Evolutionary conservation across 2,329 filamentous ascomycete species (phyloP).

Genomic region (Cryphonectria japonica): DNA sequence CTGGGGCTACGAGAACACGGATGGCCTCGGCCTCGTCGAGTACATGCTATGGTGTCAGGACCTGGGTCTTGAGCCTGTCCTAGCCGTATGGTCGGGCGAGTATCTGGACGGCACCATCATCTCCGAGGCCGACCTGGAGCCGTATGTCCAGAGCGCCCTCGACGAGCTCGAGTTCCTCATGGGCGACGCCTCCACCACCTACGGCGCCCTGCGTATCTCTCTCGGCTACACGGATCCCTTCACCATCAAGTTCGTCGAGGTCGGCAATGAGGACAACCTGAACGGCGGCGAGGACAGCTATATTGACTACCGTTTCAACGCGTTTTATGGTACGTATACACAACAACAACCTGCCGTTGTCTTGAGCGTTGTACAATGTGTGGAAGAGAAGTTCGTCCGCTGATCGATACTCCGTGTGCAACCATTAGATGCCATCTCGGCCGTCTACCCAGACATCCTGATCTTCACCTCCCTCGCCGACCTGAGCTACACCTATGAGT

Average conservation of each 20-base stretch:
- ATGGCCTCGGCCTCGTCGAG: slow-evolving; percentile 56
- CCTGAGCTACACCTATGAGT: slow-evolving; percentile 26
- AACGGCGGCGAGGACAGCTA: slow-evolving; percentile 42
- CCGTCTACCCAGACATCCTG: slow-evolving; percentile 26
- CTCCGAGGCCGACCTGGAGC: slow-evolving; percentile 46
- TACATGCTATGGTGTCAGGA: slow-evolving; percentile 43
- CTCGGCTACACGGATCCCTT: slow-evolving; percentile 56
- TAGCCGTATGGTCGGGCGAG: slow-evolving; percentile 53
- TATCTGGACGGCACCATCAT: slow-evolving; percentile 46
- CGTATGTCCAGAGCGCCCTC: slow-evolving; percentile 51
- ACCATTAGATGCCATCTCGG: slow-evolving; percentile 30
- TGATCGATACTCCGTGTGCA: slow-evolving; percentile 31
- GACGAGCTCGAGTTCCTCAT: slow-evolving; percentile 58
- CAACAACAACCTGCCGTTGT: too few species aligned
- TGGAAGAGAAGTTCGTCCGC: slow-evolving; percentile 14
- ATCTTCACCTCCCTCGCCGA: slow-evolving; percentile 26
- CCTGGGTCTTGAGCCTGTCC: slow-evolving; percentile 31
- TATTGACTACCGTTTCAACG: slow-evolving; percentile 47
- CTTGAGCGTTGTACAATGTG: too few species aligned
- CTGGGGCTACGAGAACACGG: slow-evolving; percentile 48
- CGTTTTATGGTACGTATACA: slow-evolving; percentile 45
- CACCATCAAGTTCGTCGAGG: slow-evolving; percentile 53
- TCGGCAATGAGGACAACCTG: slow-evolving; percentile 59
- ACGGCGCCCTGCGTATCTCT: slow-evolving; percentile 51
- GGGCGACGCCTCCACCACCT: slow-evolving; percentile 47